These are phyloP conservation scores for Chrysophaeum taylorii DNA, from an alignment of 352 stramenopile genomes.

Conservation along the genomic window DNA sequence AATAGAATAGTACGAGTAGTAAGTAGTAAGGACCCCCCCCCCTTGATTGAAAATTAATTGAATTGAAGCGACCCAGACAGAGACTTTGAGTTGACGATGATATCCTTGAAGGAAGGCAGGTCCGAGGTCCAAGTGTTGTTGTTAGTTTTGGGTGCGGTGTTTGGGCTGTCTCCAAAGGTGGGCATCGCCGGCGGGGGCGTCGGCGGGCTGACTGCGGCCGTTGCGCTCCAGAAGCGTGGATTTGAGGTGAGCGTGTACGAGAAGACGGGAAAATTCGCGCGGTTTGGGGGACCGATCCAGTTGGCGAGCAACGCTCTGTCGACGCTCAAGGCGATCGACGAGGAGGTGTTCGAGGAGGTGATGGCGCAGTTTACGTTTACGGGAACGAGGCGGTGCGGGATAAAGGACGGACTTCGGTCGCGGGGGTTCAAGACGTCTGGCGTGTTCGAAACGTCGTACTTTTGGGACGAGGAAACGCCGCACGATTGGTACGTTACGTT, in stretches of 20 bases:
- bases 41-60: too few species aligned
- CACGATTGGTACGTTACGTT: constrained; percentile 68
- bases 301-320: constrained; percentile 65
- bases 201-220: constrained; percentile 46
- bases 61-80: too few species aligned
- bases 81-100: too few species aligned
- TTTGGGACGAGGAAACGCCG: constrained; percentile 33
- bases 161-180: too few species aligned
- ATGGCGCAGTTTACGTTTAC: constrained; percentile 74
- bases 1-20: too few species aligned
- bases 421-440: constrained; percentile 58
- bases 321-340: constrained; percentile 62
- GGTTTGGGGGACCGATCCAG: constrained; percentile 67
- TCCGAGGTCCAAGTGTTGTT: too few species aligned
- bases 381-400: constrained; percentile 58
- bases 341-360: constrained; percentile 51
- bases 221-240: constrained; percentile 50
- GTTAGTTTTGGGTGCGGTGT: too few species aligned
- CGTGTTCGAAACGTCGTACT: constrained; percentile 36
- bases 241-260: constrained; percentile 59
- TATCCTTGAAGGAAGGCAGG: too few species aligned
- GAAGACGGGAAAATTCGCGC: constrained; percentile 34
- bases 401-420: constrained; percentile 63
- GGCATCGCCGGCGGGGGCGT: constrained; percentile 33
- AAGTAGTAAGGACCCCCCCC: too few species aligned